Base-by-base conservation (phyloP, 345 rosid species). In the Euphorbia tirucalli region DNA sequence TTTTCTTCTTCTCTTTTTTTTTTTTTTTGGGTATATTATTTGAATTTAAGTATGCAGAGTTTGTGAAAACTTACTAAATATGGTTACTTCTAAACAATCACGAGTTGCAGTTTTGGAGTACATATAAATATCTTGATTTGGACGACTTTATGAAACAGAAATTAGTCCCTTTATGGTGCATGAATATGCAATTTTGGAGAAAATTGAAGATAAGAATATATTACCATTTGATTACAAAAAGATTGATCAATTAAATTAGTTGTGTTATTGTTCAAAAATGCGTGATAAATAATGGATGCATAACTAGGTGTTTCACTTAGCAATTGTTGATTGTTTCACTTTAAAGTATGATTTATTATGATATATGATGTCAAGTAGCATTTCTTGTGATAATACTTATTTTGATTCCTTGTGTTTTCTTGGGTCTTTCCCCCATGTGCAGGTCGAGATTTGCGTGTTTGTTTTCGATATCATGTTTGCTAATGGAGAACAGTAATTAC, bases 391-490 rank as follows among this genome's bases (percentile, higher is more conserved):
- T 56, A 8, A 8, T 65, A 24, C 11, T 25, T 56, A 9, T 58
- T 48, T 66, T 77, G 65, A 24, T 25, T 70, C 50, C 35, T 54
- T 28, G 58, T 30, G 55, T 58, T 72, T 27, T 71, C 60, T 50
- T 49, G 73, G 21, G 72, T 74, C 27, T 65, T 31, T 58, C 77
- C 30, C 61, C 74, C 61, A 49, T 61, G n/a, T 83, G 88, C 95
- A 91, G 98, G 87, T 91, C 22, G 86, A 89, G 58, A 86, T 93
- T 52, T 93, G 97, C 65, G 73, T 91, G 55, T 91, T 91, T 70
- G 87, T 88, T 79, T 91, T 91, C 70, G 98, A 93, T 74, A 75
- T 93, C 80, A 91, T 93, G 98, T 91, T 87, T 80, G 78, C 89
- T 74, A 89, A 93, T 67, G 98, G 93, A 79, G 82, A 89, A 72